Conservation (phyloP, 202 grass and related monocot species). For the Zizania palustris region DNA sequence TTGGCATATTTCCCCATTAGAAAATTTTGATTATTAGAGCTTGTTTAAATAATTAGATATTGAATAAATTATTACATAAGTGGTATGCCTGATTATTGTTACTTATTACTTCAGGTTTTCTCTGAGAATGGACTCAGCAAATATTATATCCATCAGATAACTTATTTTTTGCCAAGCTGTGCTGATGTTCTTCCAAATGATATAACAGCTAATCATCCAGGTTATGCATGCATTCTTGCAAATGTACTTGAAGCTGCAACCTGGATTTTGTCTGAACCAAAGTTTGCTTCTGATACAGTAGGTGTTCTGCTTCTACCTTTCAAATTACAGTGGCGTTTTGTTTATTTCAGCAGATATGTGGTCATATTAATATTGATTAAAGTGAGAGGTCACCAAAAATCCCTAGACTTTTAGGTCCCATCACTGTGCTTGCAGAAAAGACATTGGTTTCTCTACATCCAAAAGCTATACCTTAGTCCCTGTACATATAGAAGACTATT, state of each 20-base stretch:
- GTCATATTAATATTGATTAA: slow-evolving; percentile 4
- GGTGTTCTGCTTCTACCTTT: slow-evolving; percentile 37
- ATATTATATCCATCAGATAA: slow-evolving; percentile 85
- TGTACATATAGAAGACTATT: neutral
- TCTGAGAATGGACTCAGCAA: slow-evolving; percentile 65
- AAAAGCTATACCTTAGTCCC: neutral
- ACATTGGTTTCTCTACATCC: neutral
- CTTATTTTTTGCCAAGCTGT: slow-evolving; percentile 54
- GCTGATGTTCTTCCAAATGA: slow-evolving; percentile 63
- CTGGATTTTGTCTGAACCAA: slow-evolving; percentile 75
- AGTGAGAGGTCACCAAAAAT: neutral
- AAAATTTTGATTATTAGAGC: slow-evolving; percentile 1
- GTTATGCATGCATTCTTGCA: slow-evolving; percentile 95
- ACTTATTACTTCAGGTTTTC: slow-evolving; percentile 67
- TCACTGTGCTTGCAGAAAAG: neutral
- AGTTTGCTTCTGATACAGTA: slow-evolving; percentile 82
- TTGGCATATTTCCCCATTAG: slow-evolving; percentile 15
- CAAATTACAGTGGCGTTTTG: slow-evolving; percentile 33
- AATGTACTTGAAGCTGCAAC: slow-evolving; percentile 96
- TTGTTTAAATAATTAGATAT: slow-evolving; percentile 27
- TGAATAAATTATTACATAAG: slow-evolving; percentile 22
- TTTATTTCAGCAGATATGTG: slow-evolving; percentile 12
- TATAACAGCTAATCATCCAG: slow-evolving; percentile 66
- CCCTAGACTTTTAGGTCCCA: neutral
- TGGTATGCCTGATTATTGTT: slow-evolving; percentile 24